Conservation (phyloP, 805 yeast genomes). For the Isabelozyma heimii region DNA sequence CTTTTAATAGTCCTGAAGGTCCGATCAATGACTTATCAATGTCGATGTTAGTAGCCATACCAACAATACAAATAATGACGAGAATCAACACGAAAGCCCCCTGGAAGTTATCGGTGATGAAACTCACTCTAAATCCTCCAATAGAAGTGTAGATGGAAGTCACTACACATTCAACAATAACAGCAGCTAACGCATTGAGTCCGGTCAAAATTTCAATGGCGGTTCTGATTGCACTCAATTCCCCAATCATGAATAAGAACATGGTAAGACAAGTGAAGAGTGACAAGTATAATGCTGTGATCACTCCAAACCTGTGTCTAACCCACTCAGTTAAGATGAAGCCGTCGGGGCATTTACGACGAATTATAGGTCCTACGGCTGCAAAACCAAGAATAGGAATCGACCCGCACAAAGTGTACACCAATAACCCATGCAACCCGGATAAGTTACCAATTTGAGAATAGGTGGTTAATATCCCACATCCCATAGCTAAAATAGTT, state of each 20-base stretch:
- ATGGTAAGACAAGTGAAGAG: constrained; percentile 81
- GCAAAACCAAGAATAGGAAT: constrained; percentile 85
- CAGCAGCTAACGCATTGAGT: constrained; percentile 71
- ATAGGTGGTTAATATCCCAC: constrained; percentile 83
- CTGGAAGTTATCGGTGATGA: constrained; percentile 83
- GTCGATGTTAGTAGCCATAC: constrained; percentile 73
- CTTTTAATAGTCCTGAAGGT: constrained; percentile 60
- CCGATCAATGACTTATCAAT: constrained; percentile 63
- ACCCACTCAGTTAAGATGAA: constrained; percentile 95
- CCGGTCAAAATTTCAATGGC: constrained; percentile 80
- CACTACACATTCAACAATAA: constrained; percentile 81
- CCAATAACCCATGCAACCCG: constrained; percentile 84
- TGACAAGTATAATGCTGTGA: constrained; percentile 72
- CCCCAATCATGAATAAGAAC: constrained; percentile 84
- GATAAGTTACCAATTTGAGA: constrained; percentile 82
- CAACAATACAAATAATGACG: constrained; percentile 68
- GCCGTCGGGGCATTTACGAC: constrained; percentile 81
- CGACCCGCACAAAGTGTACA: constrained; percentile 76
- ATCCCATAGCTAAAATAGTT: constrained; percentile 66
- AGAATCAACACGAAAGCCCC: constrained; percentile 69
- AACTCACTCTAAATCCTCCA: constrained; percentile 89
- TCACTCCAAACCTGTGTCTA: constrained; percentile 71
- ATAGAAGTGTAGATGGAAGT: constrained; percentile 82
- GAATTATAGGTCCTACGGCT: constrained; percentile 73
- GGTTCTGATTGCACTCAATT: constrained; percentile 73